Evolutionary conservation across 257 asterid species (phyloP), one percentile per base, ranked within the genome.

Genomic region (Sherardia arvensis): DNA sequence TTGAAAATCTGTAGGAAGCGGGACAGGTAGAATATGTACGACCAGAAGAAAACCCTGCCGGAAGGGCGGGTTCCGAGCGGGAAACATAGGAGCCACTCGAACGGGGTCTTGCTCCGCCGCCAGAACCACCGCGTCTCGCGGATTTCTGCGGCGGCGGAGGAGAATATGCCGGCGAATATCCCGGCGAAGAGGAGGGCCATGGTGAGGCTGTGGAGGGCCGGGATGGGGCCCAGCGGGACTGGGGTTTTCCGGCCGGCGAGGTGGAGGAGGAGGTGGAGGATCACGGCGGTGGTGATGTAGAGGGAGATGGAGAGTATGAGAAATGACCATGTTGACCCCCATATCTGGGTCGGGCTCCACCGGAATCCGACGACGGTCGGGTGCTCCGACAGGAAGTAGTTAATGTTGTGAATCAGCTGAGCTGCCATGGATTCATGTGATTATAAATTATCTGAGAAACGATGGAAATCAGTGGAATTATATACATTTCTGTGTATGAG

Each of bases 51-150:
- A 0, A 89, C 91, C 2, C 96, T 76, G 23, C 95, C 96, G 0
- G 95, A 81, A 40, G 91, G 83, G 48, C 97, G 95, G 6, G 94
- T 89, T 38, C 97, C 97, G 0, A 89, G 77, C 0, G 97, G 97
- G 78, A 89, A 89, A 60, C 97, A 89, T 17, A 89, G 80, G 64
- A 87, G 94, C 94, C 95, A 89, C 34, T 89, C 76, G 22, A 89
- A 74, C 0, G 94, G 83, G 67, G 94, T 89, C 26, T 77, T 81
- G 30, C 80, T 80, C 22, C 95, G 79, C 64, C 64, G 71, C 97
- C 97, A 90, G 56, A 87, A 36, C 95, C 97, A 90, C 71, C 82
- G 73, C 0, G 97, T 87, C 69, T 90, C 87, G 9, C 80, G 85
- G 69, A 90, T 90, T 47, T 89, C 97, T 1, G 95, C 89, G 7